Base-by-base conservation (phyloP, 331 rosid genomes). In the Prunus yedoensis region DNA sequence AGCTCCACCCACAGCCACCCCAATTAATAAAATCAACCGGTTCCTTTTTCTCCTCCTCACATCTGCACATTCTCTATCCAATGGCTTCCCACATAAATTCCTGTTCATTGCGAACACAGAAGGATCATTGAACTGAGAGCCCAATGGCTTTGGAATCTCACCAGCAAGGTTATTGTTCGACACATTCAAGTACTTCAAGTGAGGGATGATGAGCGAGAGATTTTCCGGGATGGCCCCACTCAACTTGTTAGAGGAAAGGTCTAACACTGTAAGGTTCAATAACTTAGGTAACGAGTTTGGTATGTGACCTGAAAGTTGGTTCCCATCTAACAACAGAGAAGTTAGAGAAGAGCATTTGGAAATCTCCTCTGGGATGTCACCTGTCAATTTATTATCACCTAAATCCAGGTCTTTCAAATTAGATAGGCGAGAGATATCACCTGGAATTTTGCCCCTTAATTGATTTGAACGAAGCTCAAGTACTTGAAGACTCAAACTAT, bases 31-130 rank as follows among this genome's bases (percentile, higher is more conserved):
- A 53, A 92, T 83, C 52, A 90, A 81, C 76, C 68, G 90, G 82
- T 76, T 85, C 80, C 85, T 88, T 84, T 76, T 85, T 79, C 87
- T 65, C 76, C 87, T 80, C 25, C 81, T 87, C 14, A 74, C 84
- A 51, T 63, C 83, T 32, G 77, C 86, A 74, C 97, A 92, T 65
- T 88, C 96, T 70, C 66, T 79, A 18, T 65, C 79, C 82, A 92
- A 64, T n/a, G 96, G 97, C 54, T 84, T 83, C 46, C 97, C 97
- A 20, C 97, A 92, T 50, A 92, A 43, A 35, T 53, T 79, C 25
- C 30, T 80, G 76, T 92, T 92, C 80, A 25, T 60, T 4, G 87
- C 88, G 71, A 77, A 92, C 25, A 83, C 81, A 7, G 80, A 79
- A 50, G 92, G 80, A 62, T 85, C 88, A 2, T 71, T 77, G 81